Evolutionary conservation across 352 stramenopile species (phyloP), one percentile per base, ranked within the genome.

Genomic region (Pythium aphanidermatum): DNA sequence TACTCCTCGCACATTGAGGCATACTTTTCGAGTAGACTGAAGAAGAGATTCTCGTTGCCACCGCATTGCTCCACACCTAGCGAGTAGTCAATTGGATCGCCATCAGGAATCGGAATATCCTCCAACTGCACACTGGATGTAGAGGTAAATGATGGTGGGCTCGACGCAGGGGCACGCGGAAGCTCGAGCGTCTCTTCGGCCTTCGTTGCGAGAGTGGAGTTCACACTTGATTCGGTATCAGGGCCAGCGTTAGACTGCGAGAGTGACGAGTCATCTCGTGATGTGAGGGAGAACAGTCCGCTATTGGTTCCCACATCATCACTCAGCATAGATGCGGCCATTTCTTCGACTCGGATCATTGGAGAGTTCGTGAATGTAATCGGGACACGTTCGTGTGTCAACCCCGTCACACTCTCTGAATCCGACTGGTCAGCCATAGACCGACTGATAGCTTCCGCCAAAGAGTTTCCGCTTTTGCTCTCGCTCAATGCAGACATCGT

Each of bases 11-110:
- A 83, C 31, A 84, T 60, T 0, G 59, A 62, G 3, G 70, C 74
- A 42, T 88, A 93, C 57, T 90, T 93, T 28, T 89, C 77, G 11
- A 93, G 63, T 21, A 93, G 42, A 25, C 55, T 88, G 41, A 93
- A 68, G 25, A 93, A 93, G n/a, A 93, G 50, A 25, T 58, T 82
- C 48, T 93, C 82, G 50, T 89, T 85, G 9, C 69, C 71, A 17
- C 82, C 82, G 29, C 82, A 93, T 44, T 93, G 82, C 24, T 87
- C 76, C 16, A 93, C 82, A 21, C 82, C 82, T 9, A 81, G 54
- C 5, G 79, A 65, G 36, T 90, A 93, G 53, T 93, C 74, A 20
- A 93, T 70, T 5, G 82, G 79, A 46, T 93, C 82, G 19, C 74
- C 82, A 3, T 79, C 68, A 0, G 78, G 82, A 40, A 93, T 91